phyloP scores from a whole-genome alignment of 257 asterid genomes.

The Nicotiana benthamiana region DNA sequence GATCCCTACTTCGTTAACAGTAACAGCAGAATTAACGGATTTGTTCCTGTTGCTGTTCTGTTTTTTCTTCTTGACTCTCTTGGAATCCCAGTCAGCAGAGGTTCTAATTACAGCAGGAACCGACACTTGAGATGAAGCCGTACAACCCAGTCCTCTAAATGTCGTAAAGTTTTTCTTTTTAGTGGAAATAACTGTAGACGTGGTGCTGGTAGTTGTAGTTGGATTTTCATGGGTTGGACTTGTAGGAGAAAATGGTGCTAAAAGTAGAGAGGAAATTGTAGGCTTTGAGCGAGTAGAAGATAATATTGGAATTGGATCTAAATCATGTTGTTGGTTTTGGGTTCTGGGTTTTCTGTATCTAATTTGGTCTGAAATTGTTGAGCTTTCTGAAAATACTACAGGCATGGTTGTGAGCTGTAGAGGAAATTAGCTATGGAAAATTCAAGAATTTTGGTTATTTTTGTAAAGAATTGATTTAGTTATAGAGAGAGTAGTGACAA shows the following conservation, averaged over 20 bases:
- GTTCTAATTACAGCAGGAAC: conserved; percentile 78
- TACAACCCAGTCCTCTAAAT: conserved; percentile 80
- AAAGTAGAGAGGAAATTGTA: conserved; percentile 64
- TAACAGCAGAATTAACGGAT: background rate
- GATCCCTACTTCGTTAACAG: background rate
- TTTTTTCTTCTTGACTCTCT: conserved; percentile 39
- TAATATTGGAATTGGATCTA: conserved; percentile 39
- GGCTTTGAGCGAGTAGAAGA: conserved; percentile 40
- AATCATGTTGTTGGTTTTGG: conserved; percentile 21
- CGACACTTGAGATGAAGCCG: conserved; percentile 84
- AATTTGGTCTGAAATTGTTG: conserved; percentile 33
- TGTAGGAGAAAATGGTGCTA: conserved; percentile 16
- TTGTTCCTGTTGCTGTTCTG: background rate
- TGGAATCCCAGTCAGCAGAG: conserved; percentile 80
- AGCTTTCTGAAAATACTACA: conserved; percentile 24
- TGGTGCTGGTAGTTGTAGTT: background rate
- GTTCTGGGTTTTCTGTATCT: conserved; percentile 53
- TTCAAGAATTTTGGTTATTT: conserved; percentile 1
- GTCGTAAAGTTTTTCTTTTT: conserved; percentile 72
- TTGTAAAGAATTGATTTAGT: background rate
- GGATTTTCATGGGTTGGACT: conserved; percentile 19
- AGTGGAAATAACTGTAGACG: conserved; percentile 15
- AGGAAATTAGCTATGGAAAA: background rate
- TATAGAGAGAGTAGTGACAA: background rate
- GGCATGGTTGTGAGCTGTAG: conserved; percentile 13